Base-by-base conservation (phyloP, 495 filamentous ascomycete genomes). In the Articulospora tetracladia region DNA sequence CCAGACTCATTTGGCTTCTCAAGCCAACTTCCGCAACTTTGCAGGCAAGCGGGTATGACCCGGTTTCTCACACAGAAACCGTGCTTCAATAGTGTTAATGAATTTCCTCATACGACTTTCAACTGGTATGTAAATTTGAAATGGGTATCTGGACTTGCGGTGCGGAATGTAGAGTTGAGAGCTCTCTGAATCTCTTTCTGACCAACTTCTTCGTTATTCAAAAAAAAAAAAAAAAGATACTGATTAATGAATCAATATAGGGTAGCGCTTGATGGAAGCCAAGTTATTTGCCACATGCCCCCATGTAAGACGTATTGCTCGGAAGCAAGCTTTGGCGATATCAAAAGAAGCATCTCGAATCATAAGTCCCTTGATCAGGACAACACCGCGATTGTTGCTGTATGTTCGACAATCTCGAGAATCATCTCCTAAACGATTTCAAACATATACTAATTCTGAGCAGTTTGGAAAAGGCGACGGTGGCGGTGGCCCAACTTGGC, bases 1-100 rank as follows among this genome's bases (percentile, higher is more conserved):
- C 94, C 94, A 2, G 94, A 98, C 71, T 98, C 94, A 1, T 98
- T 98, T 69, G 94, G 94, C 0, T 98, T 98, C 72, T 96, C 91
- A 3, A 87, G 86, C 57, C 94, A 98, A 73, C 81, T 98, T 20
- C 94, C 94, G 30, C 94, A 98, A 70, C 74, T 98, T 27, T 97
- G 90, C 65, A 87, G 92, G 10, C 76, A 96, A 28, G 87, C 94
- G 20, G 94, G 93, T 36, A 98, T 98, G 94, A 88, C 79, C 55
- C 83, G 94, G 28, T 98, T 98, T 77, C 89, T 98, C 64, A 98
- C 94, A 1, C 94, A 98, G 73, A 98, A 98, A 74, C 81, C 98
- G 53, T 83, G 81, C 65, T 83, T 80, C 81, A 98, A 98, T 73
- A 98, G 97, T 72, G 97, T 98, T 78, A 98, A 98, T 76, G 96